These are phyloP conservation scores for Mycena latifolia DNA, from an alignment of 768 basidiomycete genomes.

Conservation along the genomic window DNA sequence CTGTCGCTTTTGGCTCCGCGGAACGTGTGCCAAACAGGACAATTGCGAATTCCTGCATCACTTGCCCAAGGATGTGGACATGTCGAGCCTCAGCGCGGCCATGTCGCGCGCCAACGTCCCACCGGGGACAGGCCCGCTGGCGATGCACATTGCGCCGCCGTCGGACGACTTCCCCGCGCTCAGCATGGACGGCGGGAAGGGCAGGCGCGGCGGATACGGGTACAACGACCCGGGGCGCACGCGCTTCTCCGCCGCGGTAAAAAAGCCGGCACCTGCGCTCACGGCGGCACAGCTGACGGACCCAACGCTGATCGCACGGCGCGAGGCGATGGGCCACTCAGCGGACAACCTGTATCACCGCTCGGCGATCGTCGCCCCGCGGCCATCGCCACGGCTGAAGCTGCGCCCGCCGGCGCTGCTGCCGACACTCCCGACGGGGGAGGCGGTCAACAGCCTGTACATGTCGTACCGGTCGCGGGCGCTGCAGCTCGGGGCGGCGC, in stretches of 20 bases:
- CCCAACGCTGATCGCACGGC: conserved; percentile 59
- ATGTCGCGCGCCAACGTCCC: conserved; percentile 77
- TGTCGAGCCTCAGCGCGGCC: conserved; percentile 74
- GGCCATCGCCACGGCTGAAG: conserved; percentile 87
- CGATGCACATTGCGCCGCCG: conserved; percentile 54
- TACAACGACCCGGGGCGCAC: conserved; percentile 87
- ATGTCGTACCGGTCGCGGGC: conserved; percentile 91
- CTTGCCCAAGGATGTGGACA: conserved; percentile 88
- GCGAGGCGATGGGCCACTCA: conserved; percentile 69
- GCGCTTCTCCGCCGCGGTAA: conserved; percentile 91
- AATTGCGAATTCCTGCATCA: conserved; percentile 97
- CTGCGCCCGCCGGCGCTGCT: conserved; percentile 86
- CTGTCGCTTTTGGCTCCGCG: conserved; percentile 97
- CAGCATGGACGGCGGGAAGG: conserved; percentile 49
- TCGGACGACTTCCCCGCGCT: conserved; percentile 83
- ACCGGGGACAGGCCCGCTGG: conserved; percentile 57
- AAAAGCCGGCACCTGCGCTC: conserved; percentile 63
- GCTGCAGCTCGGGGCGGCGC: conserved; percentile 91
- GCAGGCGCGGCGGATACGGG: conserved; percentile 56
- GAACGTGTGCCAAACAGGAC: conserved; percentile 97
- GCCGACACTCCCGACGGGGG: conserved; percentile 91
- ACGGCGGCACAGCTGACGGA: conserved; percentile 41
- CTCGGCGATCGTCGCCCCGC: conserved; percentile 80
- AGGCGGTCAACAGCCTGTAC: conserved; percentile 83
- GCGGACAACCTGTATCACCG: conserved; percentile 75